phyloP scores from a whole-genome alignment of 2,329 filamentous ascomycete genomes.

The Ceratocystis smalleyi region DNA sequence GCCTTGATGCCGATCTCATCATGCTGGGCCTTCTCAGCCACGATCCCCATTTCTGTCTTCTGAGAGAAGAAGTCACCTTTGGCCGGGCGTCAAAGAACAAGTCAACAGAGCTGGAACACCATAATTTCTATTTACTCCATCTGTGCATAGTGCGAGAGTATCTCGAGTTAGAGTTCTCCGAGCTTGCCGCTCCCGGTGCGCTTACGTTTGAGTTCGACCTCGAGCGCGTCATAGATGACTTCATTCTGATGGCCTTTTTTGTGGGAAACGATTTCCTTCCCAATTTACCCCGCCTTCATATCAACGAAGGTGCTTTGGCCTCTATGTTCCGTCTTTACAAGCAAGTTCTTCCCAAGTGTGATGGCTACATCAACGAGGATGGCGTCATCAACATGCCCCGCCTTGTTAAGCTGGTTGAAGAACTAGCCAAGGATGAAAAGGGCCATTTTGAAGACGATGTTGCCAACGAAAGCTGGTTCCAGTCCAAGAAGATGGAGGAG shows the following conservation, averaged over 20 bases:
- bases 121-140: constrained; percentile 96
- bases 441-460: constrained; percentile 87
- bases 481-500: constrained; percentile 34
- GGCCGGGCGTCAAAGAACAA: constrained; percentile 75
- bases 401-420: constrained; percentile 60
- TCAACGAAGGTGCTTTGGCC: constrained; percentile 92
- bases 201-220: constrained; percentile 75
- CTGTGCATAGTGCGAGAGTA: constrained; percentile 96
- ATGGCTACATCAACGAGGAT: constrained; percentile 91
- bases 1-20: constrained; percentile 91
- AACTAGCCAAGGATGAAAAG: constrained; percentile 76
- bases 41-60: constrained; percentile 92
- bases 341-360: constrained; percentile 66
- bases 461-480: constrained; percentile 80
- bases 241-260: constrained; percentile 98
- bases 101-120: constrained; percentile 91
- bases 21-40: constrained; percentile 96
- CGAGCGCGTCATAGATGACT: constrained; percentile 95
- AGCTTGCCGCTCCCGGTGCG: constrained; percentile 57
- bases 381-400: constrained; percentile 81
- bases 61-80: constrained; percentile 96
- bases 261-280: constrained; percentile 98
- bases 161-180: constrained; percentile 89
- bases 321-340: constrained; percentile 98
- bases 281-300: constrained; percentile 88